Evolutionary conservation across 495 filamentous ascomycete genomes (phyloP).

Genomic region (Penicillium crystallinum): DNA sequence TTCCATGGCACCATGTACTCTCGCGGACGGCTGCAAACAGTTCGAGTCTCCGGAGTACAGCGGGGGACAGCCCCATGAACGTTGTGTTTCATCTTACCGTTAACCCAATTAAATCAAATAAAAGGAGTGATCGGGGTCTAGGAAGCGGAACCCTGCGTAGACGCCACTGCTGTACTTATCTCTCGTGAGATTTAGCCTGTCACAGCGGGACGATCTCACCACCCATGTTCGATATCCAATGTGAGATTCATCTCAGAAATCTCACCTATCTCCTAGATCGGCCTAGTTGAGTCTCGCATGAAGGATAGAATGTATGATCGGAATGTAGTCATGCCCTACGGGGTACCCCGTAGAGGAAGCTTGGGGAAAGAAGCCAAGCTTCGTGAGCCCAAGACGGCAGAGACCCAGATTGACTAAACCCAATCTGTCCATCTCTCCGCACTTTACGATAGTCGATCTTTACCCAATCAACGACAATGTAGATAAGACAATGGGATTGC

Average conservation of each 20-base stretch:
- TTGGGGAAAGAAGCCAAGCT: slow-evolving; percentile 6
- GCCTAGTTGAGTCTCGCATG: not conserved
- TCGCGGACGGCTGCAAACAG: not conserved
- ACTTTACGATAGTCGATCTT: slow-evolving; percentile 18
- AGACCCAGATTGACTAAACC: slow-evolving; percentile 11
- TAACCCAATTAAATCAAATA: not conserved
- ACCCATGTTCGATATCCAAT: not conserved
- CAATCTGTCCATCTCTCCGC: slow-evolving; percentile 19
- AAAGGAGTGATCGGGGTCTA: not conserved
- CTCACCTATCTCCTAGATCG: not conserved
- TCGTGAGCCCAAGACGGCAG: slow-evolving; percentile 4
- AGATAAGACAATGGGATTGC: too few relatives aligned
- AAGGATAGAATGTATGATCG: too few relatives aligned
- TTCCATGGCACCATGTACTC: too few relatives aligned
- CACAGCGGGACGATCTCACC: slow-evolving; percentile 17
- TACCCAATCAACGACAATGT: slow-evolving; percentile 9
- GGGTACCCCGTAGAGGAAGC: too few relatives aligned
- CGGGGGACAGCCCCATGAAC: too few relatives aligned
- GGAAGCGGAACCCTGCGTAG: not conserved
- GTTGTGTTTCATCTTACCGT: not conserved
- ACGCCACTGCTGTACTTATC: slow-evolving; percentile 5
- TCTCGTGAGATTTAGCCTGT: slow-evolving; percentile 18
- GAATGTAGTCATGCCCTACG: too few relatives aligned
- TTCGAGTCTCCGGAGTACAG: too few relatives aligned
- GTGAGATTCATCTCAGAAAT: not conserved